Conservation (phyloP, 768 basidiomycete species). For the Boletus barrowsii region DNA sequence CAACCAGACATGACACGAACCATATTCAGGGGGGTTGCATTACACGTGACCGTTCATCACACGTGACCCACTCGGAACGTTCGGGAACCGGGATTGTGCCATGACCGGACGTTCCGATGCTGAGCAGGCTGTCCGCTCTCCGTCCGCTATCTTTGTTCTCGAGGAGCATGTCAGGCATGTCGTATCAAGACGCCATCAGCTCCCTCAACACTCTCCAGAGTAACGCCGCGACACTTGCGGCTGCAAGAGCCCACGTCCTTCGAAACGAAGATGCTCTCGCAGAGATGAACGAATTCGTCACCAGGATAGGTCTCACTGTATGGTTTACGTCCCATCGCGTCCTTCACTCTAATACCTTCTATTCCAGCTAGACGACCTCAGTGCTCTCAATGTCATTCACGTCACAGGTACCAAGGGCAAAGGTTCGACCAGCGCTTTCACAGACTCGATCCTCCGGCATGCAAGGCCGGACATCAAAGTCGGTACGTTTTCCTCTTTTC, state of each 20-base stretch:
- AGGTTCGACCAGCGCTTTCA: conserved; percentile 94
- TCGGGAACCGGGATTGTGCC: not conserved
- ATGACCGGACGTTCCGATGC: conserved; percentile 1
- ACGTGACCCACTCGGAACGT: not conserved
- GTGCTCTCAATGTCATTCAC: conserved; percentile 88
- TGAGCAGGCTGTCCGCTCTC: not conserved
- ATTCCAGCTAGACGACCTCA: conserved; percentile 73
- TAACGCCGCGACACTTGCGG: conserved; percentile 91
- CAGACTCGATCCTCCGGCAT: conserved; percentile 79
- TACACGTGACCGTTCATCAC: conserved; percentile 10
- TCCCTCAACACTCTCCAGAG: conserved; percentile 80
- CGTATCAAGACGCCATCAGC: conserved; percentile 72
- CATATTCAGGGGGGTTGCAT: conserved; percentile 6
- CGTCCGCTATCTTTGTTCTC: conserved; percentile 9
- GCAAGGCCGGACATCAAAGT: conserved; percentile 74
- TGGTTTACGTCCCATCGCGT: conserved; percentile 22
- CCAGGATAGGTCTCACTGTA: conserved; percentile 83
- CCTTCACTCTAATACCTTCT: conserved; percentile 11
- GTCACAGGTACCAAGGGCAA: conserved; percentile 99
- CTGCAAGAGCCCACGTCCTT: conserved; percentile 66
- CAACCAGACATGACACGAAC: not conserved
- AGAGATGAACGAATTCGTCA: conserved; percentile 89
- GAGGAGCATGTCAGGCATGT: conserved; percentile 49
- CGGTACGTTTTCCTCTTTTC: conserved; percentile 46
- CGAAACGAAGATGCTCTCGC: conserved; percentile 60